Evolutionary conservation across 257 asterid species (phyloP), one percentile per base, ranked within the genome.

Genomic region (Penstemon davidsonii): DNA sequence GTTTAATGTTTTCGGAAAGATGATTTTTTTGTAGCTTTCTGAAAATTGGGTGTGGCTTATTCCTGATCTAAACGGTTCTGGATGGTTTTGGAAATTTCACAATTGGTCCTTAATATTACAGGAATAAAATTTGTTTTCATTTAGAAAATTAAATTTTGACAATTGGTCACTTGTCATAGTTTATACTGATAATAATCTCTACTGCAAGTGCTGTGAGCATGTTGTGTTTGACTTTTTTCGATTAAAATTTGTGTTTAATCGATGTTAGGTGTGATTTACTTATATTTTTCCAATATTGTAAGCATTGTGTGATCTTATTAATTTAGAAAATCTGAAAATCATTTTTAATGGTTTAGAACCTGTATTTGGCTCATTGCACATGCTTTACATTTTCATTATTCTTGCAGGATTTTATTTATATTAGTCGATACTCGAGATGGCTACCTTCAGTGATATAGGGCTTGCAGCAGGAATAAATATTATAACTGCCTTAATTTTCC

Each of bases 401-500:
- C 43, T 68, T 7, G 68, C 73, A 69, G 77, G 80, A 42, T 49
- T 64, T 56, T 12, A 9, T 47, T 60, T 12, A 12, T 74, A 40
- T 58, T 39, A 25, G 46, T 71, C 56, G 73, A 66, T 79, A 45
- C 55, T 55, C 67, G 68, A 82, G 80, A 94, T 94, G 99, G 97
- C 99, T 11, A 78, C 97, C 0, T 83, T 91, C 57, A 81, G 62
- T 18, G 99, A 94, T 67, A 91, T 94, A 60, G 99, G 95, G 61
- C 86, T 94, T 57, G 84, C 99, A n/a, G 99, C 99, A 18, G 96
- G 88, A 15, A 68, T 94, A 44, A 94, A 94, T 78, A 86, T 88
- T 53, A 68, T 91, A 41, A 73, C 76, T 74, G 96, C 97, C 8
- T 55, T 91, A 42, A 75, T 85, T 56, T 94, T 94, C 78, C 78